These are phyloP conservation scores for Mucor circinelloides DNA, from an alignment of 371 early-diverging fungal genomes.

Conservation along the genomic window DNA sequence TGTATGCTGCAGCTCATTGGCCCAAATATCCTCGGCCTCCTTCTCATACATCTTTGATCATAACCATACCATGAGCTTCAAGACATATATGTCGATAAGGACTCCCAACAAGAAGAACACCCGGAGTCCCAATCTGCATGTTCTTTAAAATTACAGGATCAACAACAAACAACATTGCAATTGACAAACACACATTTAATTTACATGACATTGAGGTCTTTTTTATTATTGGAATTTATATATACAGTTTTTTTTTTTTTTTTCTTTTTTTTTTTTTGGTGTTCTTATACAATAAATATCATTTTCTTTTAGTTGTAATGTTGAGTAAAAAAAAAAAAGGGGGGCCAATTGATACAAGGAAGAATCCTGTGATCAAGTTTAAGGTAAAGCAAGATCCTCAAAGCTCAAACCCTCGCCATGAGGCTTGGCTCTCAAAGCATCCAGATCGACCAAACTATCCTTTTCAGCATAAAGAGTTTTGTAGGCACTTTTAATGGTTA, in stretches of 20 bases:
- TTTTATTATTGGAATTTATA: background rate
- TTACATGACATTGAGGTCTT: background rate
- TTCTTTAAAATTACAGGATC: background rate
- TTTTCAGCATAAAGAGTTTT: constrained; percentile 69
- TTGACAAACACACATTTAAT: background rate
- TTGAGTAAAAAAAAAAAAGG: too few species aligned
- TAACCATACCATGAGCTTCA: background rate
- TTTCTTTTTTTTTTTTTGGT: background rate
- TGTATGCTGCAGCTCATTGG: background rate
- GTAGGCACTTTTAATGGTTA: constrained; percentile 89
- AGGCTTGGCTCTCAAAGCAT: constrained; percentile 42
- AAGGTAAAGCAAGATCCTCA: constrained; percentile 55
- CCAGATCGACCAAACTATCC: constrained; percentile 57
- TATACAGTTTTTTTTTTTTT: background rate
- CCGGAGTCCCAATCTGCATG: background rate
- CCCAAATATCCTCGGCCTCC: background rate
- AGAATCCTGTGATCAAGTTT: background rate
- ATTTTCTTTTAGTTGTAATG: background rate
- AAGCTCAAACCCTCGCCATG: constrained; percentile 47
- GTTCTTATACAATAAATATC: background rate
- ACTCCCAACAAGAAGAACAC: background rate
- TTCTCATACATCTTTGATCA: background rate
- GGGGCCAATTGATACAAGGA: background rate
- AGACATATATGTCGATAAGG: background rate
- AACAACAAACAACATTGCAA: background rate